Evolutionary conservation across 2,329 filamentous ascomycete species (phyloP), one percentile per base, ranked within the genome.

Genomic region (Calonectria fujianensis): DNA sequence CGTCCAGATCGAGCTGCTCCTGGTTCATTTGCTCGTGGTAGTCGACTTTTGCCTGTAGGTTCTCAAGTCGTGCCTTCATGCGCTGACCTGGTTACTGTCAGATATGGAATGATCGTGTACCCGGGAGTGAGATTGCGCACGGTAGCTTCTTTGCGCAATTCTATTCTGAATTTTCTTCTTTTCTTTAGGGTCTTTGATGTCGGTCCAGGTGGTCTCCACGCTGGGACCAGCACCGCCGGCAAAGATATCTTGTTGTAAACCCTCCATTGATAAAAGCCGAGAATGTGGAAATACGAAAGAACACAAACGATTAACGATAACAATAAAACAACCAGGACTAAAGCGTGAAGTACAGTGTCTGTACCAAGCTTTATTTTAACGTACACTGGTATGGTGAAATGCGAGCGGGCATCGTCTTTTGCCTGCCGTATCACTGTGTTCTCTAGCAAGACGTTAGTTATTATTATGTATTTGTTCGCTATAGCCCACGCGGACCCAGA

Each of bases 151-250:
- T 41, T 70, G 68, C 8, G 68, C 68, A 54, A 70, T 70, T 63
- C 68, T 70, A 37, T 70, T 70, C 32, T 70, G 68, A 32, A 70
- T 63, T 35, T 70, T 70, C 35, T 70, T 70, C 57, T 70, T 70
- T 31, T 70, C 68, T 52, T 52, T 70, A 8, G 68, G 68, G 24
- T 70, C 68, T 24, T 70, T 70, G 13, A 64, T 24, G 24, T 70
- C 57, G 11, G 32, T 59, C 68, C 68, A 70, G 24, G 35, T 54
- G 24, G 65, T 51, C 16, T 68, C 65, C 48, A 24, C 31, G 24
- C 35, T 37, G 27, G 41, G 8, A 20, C 54, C 27, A 18, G 50
- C 27, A 18, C 14, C 50, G 8, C 27, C 32, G 8, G 32, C 9
- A 10, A 45, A 31, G 31, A 18, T 27, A 18, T 68, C 50, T 32